Conservation (phyloP, 2,329 filamentous ascomycete species). For the Hymenoscyphus linearis region DNA sequence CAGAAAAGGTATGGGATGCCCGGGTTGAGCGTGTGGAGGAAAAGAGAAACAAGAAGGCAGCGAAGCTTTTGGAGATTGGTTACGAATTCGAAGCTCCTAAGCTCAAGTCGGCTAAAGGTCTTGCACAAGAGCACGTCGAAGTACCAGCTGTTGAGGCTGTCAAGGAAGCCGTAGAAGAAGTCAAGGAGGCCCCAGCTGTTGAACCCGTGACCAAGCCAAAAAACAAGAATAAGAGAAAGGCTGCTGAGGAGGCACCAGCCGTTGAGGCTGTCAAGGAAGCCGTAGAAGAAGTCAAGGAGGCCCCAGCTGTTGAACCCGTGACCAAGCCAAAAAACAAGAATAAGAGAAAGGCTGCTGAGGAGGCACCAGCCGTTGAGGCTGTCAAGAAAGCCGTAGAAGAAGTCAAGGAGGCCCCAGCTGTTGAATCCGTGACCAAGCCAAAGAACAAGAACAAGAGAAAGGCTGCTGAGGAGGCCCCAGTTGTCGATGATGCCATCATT, state of each 20-base stretch:
- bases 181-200: constrained; percentile 22
- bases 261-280: constrained; percentile 22
- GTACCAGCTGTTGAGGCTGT: constrained; percentile 21
- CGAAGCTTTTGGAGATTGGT: constrained; percentile 72
- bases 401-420: constrained; percentile 21
- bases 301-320: constrained; percentile 12
- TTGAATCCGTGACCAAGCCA: constrained; percentile 4
- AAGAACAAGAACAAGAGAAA: constrained; percentile 8
- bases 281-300: constrained; percentile 17
- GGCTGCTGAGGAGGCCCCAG: neutral
- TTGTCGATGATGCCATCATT: neutral
- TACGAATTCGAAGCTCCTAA: constrained; percentile 76
- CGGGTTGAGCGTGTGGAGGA: constrained; percentile 68
- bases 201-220: constrained; percentile 7
- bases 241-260: constrained; percentile 4
- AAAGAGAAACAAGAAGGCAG: constrained; percentile 61
- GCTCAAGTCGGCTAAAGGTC: constrained; percentile 58
- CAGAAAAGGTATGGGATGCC: constrained; percentile 72
- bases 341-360: neutral
- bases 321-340: constrained; percentile 9
- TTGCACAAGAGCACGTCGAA: constrained; percentile 37
- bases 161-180: neutral
- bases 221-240: constrained; percentile 4
- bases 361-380: constrained; percentile 24
- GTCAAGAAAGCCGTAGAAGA: neutral